A percentile compares a stretch with the other conserved stretches of the same genome.
Evolutionary conservation across 352 stramenopile genomes (phyloP).

Genomic region (Pythium guiyangense): DNA sequence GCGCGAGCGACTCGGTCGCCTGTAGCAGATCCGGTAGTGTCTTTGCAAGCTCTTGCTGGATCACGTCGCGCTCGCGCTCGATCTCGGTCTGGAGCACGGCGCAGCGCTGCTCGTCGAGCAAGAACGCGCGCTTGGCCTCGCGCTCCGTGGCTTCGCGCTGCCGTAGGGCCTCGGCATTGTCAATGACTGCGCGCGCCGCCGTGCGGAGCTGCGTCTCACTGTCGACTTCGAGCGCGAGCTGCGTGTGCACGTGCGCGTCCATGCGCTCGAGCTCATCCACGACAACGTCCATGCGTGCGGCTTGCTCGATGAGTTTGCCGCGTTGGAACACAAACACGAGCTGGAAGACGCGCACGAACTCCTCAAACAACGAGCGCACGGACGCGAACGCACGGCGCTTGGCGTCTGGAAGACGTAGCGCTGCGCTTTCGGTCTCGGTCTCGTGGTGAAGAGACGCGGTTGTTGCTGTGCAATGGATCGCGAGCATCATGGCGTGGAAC

Average conservation of each 20-base stretch:
- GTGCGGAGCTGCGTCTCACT: slow-evolving; percentile 26
- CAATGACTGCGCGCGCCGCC: slow-evolving; percentile 24
- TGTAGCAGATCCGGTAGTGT: slow-evolving; percentile 52
- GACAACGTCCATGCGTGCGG: not conserved
- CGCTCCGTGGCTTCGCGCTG: slow-evolving; percentile 33
- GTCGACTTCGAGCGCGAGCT: slow-evolving; percentile 27
- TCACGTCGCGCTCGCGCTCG: slow-evolving; percentile 43
- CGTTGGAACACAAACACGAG: slow-evolving; percentile 42
- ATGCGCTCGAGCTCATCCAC: slow-evolving; percentile 6
- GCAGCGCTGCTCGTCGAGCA: slow-evolving; percentile 56
- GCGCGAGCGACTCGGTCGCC: slow-evolving; percentile 51
- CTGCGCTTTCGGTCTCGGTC: not conserved
- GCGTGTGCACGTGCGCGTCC: not conserved
- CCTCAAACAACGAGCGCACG: slow-evolving; percentile 34
- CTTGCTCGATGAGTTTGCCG: slow-evolving; percentile 15
- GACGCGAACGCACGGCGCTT: slow-evolving; percentile 20
- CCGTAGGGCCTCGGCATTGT: slow-evolving; percentile 20
- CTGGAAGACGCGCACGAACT: slow-evolving; percentile 40
- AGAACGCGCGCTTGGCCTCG: slow-evolving; percentile 40
- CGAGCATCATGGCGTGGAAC: slow-evolving; percentile 7
- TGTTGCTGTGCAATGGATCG: slow-evolving; percentile 1
- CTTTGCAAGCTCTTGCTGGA: slow-evolving; percentile 54
- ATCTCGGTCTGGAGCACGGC: slow-evolving; percentile 48
- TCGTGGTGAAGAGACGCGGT: too few species aligned
- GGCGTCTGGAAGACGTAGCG: not conserved